Conservation (phyloP, 768 basidiomycete species). For the Boletus vinaceobasis region DNA sequence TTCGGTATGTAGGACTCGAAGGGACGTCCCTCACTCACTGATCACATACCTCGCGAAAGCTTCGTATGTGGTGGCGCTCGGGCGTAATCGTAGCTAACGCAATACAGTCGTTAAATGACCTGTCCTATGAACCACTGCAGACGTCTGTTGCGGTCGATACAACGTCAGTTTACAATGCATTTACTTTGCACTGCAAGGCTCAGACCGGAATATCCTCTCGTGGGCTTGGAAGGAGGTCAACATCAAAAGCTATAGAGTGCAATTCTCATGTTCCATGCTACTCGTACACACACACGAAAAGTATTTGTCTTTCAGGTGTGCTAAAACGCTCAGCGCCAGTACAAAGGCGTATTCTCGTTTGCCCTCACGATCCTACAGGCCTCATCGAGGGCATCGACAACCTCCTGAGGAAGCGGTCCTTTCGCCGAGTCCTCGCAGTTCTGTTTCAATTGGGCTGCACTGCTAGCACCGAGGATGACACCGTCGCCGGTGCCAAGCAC, state of each 20-base stretch:
- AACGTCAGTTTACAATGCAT: neutral
- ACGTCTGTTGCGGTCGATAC: neutral
- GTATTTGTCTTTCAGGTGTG: neutral
- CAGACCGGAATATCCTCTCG: neutral
- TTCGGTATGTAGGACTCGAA: neutral
- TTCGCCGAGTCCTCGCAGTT: constrained; percentile 47
- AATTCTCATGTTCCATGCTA: neutral
- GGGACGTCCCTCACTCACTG: neutral
- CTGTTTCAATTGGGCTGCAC: constrained; percentile 40
- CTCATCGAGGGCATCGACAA: constrained; percentile 49
- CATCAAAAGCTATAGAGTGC: neutral
- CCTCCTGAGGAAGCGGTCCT: constrained; percentile 51
- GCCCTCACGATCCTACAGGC: constrained; percentile 41
- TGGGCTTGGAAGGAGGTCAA: neutral
- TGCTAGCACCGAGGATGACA: constrained; percentile 48
- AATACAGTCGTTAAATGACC: neutral
- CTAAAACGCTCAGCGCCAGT: constrained; percentile 32
- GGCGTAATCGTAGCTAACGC: neutral
- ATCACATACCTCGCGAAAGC: neutral
- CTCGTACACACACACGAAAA: neutral
- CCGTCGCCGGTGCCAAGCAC: constrained; percentile 41
- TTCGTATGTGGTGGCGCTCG: neutral
- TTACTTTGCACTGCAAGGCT: neutral
- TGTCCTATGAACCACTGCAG: neutral
- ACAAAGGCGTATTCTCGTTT: constrained; percentile 32